Evolutionary conservation across 129 eudicot genomes (phyloP), one percentile per base, ranked within the genome.

Genomic region (Ambrosia trifida): DNA sequence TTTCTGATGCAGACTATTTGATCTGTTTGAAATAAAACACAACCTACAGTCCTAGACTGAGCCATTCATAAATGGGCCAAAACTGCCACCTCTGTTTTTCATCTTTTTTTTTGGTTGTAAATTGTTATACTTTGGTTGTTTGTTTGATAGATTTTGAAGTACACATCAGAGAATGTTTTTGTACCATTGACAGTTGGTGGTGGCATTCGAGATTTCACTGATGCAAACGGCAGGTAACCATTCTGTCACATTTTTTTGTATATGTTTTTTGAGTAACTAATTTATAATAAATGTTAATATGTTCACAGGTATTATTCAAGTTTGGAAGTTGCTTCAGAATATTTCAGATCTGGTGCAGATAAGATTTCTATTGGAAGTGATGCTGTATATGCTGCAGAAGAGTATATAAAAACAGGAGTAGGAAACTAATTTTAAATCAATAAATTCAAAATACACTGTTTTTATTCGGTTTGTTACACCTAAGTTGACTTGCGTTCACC

Each of bases 161-260:
- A 79, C 72, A 78, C 99, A 40, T 90, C 99, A 32, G 99, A 95
- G 83, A 88, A 95, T 81, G 89, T 88, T 69, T 95, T 95, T 83
- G 99, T 95, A 64, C 99, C 99, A 63, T 70, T 95, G 61, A 95
- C 99, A 45, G 99, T 94, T 77, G 99, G 99, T 41, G 99, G 99
- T 58, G 99, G 99, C 44, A 95, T 95, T 47, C 79, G 99, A 77
- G 99, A 95, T 85, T 95, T 95, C 75, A 95, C 96, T 44, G 99
- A 95, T 84, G 96, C 77, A 75, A 88, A 79, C 75, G 99, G 99
- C 64, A 90, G 99, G 99, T 95, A 81, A 30, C 18, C 9, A 5
- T 41, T 13, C 20, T 13, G 18, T 18, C 2, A 12, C 63, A 38
- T 32, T 70, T 58, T n/a, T 68, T 61, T 56, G 47, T 40, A 0